A percentile compares a stretch with the other conserved stretches of the same genome.
Conservation (phyloP, 495 filamentous ascomycete genomes). For the Penicillium malachiteum region DNA sequence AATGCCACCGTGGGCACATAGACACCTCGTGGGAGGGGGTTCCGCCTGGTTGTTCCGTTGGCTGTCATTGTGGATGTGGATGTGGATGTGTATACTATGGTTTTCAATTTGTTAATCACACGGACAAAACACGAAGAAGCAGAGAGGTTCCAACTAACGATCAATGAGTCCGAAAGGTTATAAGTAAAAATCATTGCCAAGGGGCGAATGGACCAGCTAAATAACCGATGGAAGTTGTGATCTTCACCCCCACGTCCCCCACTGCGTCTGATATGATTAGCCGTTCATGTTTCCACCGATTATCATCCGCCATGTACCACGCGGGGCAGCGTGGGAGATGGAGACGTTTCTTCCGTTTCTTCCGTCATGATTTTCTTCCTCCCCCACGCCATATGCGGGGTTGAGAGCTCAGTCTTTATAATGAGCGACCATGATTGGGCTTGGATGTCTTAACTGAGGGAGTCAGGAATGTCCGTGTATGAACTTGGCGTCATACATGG, state of each 20-base stretch:
- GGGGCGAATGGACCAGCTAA: constrained; percentile 13
- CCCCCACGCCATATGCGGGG: constrained; percentile 24
- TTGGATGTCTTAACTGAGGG: neutral
- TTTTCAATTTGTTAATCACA: neutral
- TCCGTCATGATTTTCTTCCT: neutral
- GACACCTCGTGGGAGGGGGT: constrained; percentile 49
- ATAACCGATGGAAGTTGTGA: constrained; percentile 13
- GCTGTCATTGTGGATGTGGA: constrained; percentile 21
- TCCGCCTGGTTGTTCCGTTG: constrained; percentile 21
- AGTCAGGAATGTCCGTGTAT: constrained; percentile 10
- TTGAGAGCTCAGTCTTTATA: neutral
- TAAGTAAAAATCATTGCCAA: neutral
- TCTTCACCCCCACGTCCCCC: constrained; percentile 24
- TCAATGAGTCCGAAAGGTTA: neutral
- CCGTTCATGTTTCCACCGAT: constrained; percentile 10
- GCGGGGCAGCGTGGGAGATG: constrained; percentile 10
- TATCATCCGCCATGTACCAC: constrained; percentile 4
- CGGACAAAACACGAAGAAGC: neutral
- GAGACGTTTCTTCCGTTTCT: neutral
- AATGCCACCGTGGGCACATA: constrained; percentile 73
- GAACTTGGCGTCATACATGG: neutral
- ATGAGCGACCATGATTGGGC: neutral
- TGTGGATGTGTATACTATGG: neutral
- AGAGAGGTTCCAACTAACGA: neutral
- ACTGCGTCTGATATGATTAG: constrained; percentile 9